Base-by-base conservation (phyloP, 2,329 filamentous ascomycete genomes). In the Orbilia javanica region DNA sequence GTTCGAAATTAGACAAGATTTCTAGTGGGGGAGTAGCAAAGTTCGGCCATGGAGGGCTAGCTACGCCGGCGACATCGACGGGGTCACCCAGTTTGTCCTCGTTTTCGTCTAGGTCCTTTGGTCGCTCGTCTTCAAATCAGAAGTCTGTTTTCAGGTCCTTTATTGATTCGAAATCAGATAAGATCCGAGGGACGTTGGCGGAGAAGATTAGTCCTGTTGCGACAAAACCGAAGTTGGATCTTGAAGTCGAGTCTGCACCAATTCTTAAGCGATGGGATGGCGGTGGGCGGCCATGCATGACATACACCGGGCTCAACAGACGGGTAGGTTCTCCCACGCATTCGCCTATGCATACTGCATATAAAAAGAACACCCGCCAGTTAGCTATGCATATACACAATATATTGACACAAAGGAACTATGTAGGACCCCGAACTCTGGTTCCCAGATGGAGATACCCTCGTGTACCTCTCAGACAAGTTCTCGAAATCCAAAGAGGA, bases 381-480 rank as follows among this genome's bases (percentile, higher is more conserved):
- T 48, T 25, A 4, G 11, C 27, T 42, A 31, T 29, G 31, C n/a
- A 36, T 34, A 39, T 39, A 60, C 10, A 20, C n/a, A 1, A 42
- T 64, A 4, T 65, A 22, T 57, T 57, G 62, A 68, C 22, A n/a
- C 31, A 66, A 27, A 36, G 50, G 48, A 50, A n/a, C n/a, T 11
- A 36, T 36, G 31, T 68, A 89, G 81, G 88, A 90, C 60, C 87
- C 88, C 0, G 88, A 90, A 80, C 83, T 90, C 1, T 90, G 88
- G 88, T 88, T 90, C 80, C 86, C 86, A 0, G 88, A 88, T 71
- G 89, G 89, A 22, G 89, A 90, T 75, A 88, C 89, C 13, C 83
- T 90, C 8, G 85, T 90, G 1, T 90, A 86, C 81, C 85, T 90
- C 4, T 85, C 86, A 0, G 85, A 86, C 25, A 80, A 79, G 44